phyloP scores from a whole-genome alignment of 1,139 yeast genomes.

The Hansenula lynferdii region DNA sequence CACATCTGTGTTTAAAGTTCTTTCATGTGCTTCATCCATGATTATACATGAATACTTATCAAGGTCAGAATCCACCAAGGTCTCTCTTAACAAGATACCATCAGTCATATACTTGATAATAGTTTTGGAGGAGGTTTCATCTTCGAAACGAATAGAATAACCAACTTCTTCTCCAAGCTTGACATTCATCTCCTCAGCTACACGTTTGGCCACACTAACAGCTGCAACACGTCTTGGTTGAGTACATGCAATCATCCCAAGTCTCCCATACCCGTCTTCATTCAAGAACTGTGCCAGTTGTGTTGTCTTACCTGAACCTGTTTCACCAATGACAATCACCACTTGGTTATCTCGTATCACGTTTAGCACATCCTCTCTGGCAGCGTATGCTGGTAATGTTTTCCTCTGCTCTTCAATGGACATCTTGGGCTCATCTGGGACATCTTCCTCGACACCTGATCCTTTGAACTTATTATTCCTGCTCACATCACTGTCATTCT shows the following conservation, averaged over 20 bases:
- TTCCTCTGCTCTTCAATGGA: slow-evolving; percentile 42
- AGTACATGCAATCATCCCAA: slow-evolving; percentile 76
- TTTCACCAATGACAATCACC: slow-evolving; percentile 81
- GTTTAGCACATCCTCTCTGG: slow-evolving; percentile 51
- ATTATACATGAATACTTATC: slow-evolving; percentile 78
- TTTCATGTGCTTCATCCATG: slow-evolving; percentile 97
- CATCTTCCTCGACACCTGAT: slow-evolving; percentile 4
- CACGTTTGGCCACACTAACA: slow-evolving; percentile 89
- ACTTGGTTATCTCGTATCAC: slow-evolving; percentile 82
- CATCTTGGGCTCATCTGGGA: slow-evolving; percentile 4
- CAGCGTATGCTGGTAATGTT: slow-evolving; percentile 73
- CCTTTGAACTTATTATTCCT: slow-evolving; percentile 14
- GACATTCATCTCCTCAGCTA: slow-evolving; percentile 76
- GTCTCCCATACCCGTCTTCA: slow-evolving; percentile 66
- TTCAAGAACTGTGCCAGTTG: slow-evolving; percentile 81
- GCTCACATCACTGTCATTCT: slow-evolving; percentile 16
- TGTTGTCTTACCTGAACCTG: slow-evolving; percentile 97
- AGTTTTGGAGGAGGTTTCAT: slow-evolving; percentile 57
- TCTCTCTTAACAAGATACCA: slow-evolving; percentile 80
- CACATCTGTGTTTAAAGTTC: slow-evolving; percentile 84
- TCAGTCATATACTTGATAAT: slow-evolving; percentile 89
- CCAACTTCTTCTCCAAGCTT: slow-evolving; percentile 79
- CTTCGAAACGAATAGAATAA: slow-evolving; percentile 85
- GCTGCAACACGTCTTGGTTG: slow-evolving; percentile 98
- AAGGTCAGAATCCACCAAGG: slow-evolving; percentile 59